Evolutionary conservation across 139 green algal genomes (phyloP).

Genomic region (Pleodorina starrii): DNA sequence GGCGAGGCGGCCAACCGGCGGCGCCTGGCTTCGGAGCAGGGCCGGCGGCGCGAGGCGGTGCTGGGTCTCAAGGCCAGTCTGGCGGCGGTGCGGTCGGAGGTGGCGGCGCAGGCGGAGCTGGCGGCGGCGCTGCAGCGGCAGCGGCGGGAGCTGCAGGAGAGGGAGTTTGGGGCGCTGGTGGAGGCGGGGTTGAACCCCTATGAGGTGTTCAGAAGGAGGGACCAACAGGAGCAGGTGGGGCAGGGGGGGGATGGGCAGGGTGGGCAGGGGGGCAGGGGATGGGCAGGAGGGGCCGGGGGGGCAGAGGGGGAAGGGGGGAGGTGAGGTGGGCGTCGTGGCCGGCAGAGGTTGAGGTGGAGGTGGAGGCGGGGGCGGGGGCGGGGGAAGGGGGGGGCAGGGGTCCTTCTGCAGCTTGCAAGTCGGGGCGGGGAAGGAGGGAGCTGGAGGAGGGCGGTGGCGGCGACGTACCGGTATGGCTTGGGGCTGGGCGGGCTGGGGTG

Average conservation of each 20-base stretch:
- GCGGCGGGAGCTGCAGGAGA: conserved; percentile 54
- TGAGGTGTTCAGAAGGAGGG: conserved; percentile 65
- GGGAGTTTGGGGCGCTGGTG: conserved; percentile 62
- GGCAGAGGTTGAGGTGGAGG: too few relatives aligned
- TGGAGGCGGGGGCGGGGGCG: too few relatives aligned
- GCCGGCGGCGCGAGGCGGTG: conserved; percentile 48
- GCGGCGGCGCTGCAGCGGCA: conserved; percentile 58
- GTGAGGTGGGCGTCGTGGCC: too few relatives aligned
- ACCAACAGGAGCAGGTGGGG: conserved; percentile 53
- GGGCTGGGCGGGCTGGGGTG: too few relatives aligned
- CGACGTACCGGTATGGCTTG: too few relatives aligned
- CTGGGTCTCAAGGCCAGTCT: conserved; percentile 58
- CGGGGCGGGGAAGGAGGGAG: too few relatives aligned
- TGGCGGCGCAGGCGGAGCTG: conserved; percentile 36
- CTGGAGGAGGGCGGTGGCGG: too few relatives aligned
- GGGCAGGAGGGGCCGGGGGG: too few relatives aligned
- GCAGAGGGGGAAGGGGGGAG: too few relatives aligned
- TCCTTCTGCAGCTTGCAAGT: too few relatives aligned
- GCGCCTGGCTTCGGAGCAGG: conserved; percentile 47
- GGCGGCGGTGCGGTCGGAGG: conserved; percentile 23
- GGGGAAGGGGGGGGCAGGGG: too few relatives aligned
- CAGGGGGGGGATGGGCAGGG: neutral
- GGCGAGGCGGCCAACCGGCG: conserved; percentile 27
- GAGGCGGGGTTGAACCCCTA: conserved; percentile 76
- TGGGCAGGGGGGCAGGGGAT: too few relatives aligned